These are phyloP conservation scores for Dictyostelium intermedium DNA, from an alignment of 78 protist species.

Conservation along the genomic window DNA sequence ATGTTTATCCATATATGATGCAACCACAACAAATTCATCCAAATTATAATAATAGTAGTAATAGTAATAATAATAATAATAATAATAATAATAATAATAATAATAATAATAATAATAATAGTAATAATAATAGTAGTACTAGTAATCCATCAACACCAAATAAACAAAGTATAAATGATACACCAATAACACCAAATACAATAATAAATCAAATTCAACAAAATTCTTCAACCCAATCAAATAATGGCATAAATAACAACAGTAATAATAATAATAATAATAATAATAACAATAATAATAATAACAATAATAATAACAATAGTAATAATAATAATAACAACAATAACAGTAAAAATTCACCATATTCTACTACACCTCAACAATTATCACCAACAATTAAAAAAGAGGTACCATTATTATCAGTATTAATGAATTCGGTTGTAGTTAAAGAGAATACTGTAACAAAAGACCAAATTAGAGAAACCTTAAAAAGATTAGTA, in stretches of 20 bases:
- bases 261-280: neutral
- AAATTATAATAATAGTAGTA: neutral
- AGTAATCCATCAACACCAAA: neutral
- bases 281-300: neutral
- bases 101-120: too few relatives aligned
- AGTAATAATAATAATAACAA: neutral
- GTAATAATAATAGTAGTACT: neutral
- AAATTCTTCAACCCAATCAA: neutral
- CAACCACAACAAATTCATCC: neutral
- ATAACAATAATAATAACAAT: neutral
- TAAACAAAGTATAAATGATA: neutral
- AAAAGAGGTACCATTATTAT: slow-evolving; percentile 18
- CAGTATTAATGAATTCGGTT: slow-evolving; percentile 31
- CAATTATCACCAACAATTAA: slow-evolving; percentile 19
- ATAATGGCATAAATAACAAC: neutral
- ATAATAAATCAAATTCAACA: neutral
- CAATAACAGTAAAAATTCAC: neutral
- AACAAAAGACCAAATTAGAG: slow-evolving; percentile 67
- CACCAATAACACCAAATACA: neutral
- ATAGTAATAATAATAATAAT: neutral
- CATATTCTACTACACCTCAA: neutral
- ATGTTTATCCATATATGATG: slow-evolving; percentile 3
- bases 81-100: too few relatives aligned
- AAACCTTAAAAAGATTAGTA: slow-evolving; percentile 27
- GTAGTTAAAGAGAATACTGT: neutral